Base-by-base conservation (phyloP, 2,329 filamentous ascomycete species). In the Paecilomyces fulvus region DNA sequence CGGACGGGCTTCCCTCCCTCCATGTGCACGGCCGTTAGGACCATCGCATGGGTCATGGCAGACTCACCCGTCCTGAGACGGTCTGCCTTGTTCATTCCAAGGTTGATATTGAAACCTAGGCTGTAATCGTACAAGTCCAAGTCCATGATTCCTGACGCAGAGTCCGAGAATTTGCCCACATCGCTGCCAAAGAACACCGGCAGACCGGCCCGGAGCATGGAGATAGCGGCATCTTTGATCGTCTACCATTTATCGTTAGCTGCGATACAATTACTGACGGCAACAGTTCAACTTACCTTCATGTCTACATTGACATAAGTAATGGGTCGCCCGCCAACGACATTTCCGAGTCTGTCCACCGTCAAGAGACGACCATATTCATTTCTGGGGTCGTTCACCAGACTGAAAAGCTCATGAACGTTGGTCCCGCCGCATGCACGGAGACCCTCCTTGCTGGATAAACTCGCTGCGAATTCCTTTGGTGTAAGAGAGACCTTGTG, bases 21-120 rank as follows among this genome's bases (percentile, higher is more conserved):
- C 2, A 95, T 70, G 67, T 96, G 90, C 50, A 95, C 91, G 0
- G 84, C 91, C 2, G 90, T 95, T 59, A 96, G 73, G 0, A 95
- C 89, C 91, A 95, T 95, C 3, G 91, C 91, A 66, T 95, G 91
- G 0, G 90, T 95, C 90, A 96, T 95, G 53, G 83, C 80, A 55
- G 83, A 87, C 74, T 95, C 90, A 10, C 88, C 85, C 0, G 86
- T 86, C 64, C 82, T 77, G 50, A 96, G 75, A 3, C 90, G 78
- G 64, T 90, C 82, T 0, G 87, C 87, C 73, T 95, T 95, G 65
- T 77, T 83, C 81, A 95, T 80, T 17, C 83, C 84, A 8, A 92
- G 79, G 55, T 79, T 80, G 59, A 90, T 80, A 64, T 91, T 89
- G 73, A 95, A 90, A n/a, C 89, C 90, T 1, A 95, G 81, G 64